These are phyloP conservation scores for Phaeotremella skinneri DNA, from an alignment of 768 basidiomycete genomes.

Conservation along the genomic window DNA sequence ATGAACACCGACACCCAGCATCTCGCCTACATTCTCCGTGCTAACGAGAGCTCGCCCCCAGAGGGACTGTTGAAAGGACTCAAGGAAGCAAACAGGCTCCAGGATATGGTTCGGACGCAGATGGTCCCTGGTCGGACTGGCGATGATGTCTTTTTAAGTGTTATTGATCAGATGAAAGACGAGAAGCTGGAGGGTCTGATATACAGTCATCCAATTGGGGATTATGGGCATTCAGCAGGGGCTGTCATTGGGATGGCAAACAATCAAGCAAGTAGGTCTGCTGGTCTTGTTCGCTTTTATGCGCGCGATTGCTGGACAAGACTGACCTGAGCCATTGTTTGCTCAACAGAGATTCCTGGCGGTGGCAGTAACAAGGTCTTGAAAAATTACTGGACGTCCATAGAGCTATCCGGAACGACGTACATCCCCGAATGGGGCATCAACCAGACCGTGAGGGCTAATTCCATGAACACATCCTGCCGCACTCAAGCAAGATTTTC, in stretches of 20 bases:
- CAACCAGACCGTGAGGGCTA: constrained; percentile 38
- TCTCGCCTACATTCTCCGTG: constrained; percentile 59
- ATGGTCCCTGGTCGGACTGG: constrained; percentile 56
- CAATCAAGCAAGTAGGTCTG: constrained; percentile 8
- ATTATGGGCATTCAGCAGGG: constrained; percentile 61
- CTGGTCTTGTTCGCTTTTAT: too few relatives aligned
- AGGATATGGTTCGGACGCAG: constrained; percentile 56
- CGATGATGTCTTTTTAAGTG: background rate
- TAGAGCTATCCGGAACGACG: constrained; percentile 59
- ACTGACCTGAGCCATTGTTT: constrained; percentile 55
- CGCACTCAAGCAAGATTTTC: background rate
- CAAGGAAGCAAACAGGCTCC: constrained; percentile 57
- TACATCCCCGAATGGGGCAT: constrained; percentile 58
- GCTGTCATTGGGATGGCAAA: constrained; percentile 56
- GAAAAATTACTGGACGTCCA: constrained; percentile 59
- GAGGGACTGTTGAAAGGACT: constrained; percentile 56
- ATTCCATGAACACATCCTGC: background rate
- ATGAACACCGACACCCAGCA: constrained; percentile 63
- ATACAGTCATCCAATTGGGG: constrained; percentile 60
- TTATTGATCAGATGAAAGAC: constrained; percentile 49
- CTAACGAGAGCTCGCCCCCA: constrained; percentile 56
- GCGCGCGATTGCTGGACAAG: constrained; percentile 1
- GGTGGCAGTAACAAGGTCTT: constrained; percentile 58
- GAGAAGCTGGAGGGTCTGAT: constrained; percentile 58
- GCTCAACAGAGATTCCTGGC: constrained; percentile 56